Base-by-base conservation (phyloP, 2,329 filamentous ascomycete genomes). In the Fusarium burgessii region DNA sequence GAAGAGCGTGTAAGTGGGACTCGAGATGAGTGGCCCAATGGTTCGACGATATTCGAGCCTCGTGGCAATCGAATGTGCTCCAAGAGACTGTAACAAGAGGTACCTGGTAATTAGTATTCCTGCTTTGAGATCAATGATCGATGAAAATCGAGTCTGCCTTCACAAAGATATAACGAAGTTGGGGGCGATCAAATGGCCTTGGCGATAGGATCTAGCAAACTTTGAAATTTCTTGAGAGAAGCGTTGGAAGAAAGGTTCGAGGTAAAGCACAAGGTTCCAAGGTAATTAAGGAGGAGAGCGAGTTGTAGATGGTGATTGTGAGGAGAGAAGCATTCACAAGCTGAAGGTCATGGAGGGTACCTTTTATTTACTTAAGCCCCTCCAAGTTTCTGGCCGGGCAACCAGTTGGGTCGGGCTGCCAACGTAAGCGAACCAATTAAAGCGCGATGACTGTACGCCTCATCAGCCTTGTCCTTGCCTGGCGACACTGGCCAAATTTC, bases 31-130 rank as follows among this genome's bases (percentile, higher is more conserved):
- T 79, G 86, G 84, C 57, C 79, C 73, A 85, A 84, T 84, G 83
- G 82, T 80, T 84, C 80, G 76, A 78, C 69, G 67, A 74, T 78
- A 77, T 74, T 76, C 74, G 77, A 80, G 78, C 78, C 81, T 78
- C 78, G 78, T 83, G 74, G 58, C 27, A 74, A 82, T 84, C 82
- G 82, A 85, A 82, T 78, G 83, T 86, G 83, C 80, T 87, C 84
- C 86, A 86, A 88, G 85, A 87, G 83, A 85, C 84, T 86, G 85
- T 87, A 87, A 78, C 81, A 82, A 87, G 87, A 86, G 84, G 82
- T 85, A 88, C 85, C 84, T 87, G 81, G 83, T 77, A 76, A 81
- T 85, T 85, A 84, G 83, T 86, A 84, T 79, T 79, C 66, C 70
- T 70, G 65, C 78, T 75, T 79, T 76, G 77, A 78, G 82, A 78